Conservation (phyloP, 225 moss, liverwort and hornwort genomes). For the Polytrichum formosum region DNA sequence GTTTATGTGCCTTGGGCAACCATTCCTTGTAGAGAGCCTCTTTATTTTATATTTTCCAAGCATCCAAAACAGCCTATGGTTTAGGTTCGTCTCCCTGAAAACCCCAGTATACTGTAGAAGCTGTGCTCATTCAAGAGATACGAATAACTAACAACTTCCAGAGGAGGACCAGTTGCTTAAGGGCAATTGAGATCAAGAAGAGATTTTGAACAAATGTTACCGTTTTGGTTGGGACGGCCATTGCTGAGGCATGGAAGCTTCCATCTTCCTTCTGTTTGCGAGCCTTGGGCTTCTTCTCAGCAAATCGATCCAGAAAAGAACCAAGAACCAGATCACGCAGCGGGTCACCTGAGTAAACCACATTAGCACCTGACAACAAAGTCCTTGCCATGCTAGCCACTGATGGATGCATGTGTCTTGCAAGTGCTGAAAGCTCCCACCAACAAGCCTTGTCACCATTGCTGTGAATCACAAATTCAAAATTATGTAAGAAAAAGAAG, state of each 20-base stretch:
- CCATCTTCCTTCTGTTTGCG: slow-evolving; percentile 57
- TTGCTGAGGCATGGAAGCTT: slow-evolving; percentile 60
- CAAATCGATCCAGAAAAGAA: slow-evolving; percentile 85
- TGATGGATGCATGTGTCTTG: slow-evolving; percentile 90
- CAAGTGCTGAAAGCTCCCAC: slow-evolving; percentile 89
- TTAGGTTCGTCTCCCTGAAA: no score
- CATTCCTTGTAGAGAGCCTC: no score
- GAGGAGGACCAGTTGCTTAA: no score
- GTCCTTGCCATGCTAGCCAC: slow-evolving; percentile 94
- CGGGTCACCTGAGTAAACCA: slow-evolving; percentile 85
- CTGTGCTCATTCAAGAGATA: no score
- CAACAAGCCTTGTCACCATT: slow-evolving; percentile 92
- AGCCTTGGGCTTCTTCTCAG: slow-evolving; percentile 90
- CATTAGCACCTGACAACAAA: slow-evolving; percentile 78
- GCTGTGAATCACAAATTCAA: slow-evolving; percentile 42
- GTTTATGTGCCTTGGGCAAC: no score
- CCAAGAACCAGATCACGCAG: slow-evolving; percentile 82
- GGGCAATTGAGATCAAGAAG: no score
- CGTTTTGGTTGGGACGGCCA: slow-evolving; percentile 21
- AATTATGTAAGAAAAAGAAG: not conserved
- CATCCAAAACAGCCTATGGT: no score
- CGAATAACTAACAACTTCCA: no score
- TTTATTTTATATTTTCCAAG: no score
- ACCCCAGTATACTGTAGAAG: no score
- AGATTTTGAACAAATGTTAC: no score